Evolutionary conservation across 2,329 filamentous ascomycete genomes (phyloP).

Genomic region (Fusarium drepaniforme): DNA sequence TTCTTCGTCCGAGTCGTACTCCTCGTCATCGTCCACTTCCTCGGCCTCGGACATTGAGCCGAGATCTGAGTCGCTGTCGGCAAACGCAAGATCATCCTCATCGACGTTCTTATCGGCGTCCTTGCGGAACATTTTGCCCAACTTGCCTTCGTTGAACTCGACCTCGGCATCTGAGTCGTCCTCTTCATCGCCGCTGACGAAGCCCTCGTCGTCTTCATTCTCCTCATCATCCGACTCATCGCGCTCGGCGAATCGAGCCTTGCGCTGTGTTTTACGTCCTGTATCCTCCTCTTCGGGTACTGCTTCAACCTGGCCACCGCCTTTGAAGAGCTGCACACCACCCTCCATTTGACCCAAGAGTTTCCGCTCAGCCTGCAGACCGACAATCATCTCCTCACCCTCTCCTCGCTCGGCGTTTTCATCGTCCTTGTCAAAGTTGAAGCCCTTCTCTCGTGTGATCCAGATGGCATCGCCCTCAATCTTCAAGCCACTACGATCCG

Average conservation of each 20-base stretch:
- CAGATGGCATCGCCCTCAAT: conserved; percentile 98
- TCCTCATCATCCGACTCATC: conserved; percentile 71
- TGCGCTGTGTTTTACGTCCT: conserved; percentile 70
- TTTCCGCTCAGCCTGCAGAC: conserved; percentile 84
- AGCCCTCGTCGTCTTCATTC: conserved; percentile 63
- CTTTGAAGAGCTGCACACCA: conserved; percentile 87
- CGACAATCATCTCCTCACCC: conserved; percentile 94
- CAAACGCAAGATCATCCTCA: conserved; percentile 86
- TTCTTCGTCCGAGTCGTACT: conserved; percentile 73
- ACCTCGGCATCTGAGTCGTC: conserved; percentile 64
- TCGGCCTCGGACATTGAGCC: conserved; percentile 80
- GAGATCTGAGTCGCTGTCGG: conserved; percentile 96
- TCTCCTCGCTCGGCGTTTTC: conserved; percentile 85
- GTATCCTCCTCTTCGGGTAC: conserved; percentile 67
- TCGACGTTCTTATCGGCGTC: conserved; percentile 63
- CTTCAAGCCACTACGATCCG: conserved; percentile 93
- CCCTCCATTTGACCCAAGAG: conserved; percentile 85
- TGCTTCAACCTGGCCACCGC: conserved; percentile 75
- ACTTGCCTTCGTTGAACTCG: conserved; percentile 70
- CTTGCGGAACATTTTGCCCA: conserved; percentile 72
- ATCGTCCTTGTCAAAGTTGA: conserved; percentile 78
- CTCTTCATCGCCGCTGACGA: conserved; percentile 66
- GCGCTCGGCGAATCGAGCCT: conserved; percentile 68
- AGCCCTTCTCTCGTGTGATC: conserved; percentile 78
- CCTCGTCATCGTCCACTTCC: conserved; percentile 63